Evolutionary conservation across 2,329 filamentous ascomycete species (phyloP).

Genomic region (Tolypocladium tropicale): DNA sequence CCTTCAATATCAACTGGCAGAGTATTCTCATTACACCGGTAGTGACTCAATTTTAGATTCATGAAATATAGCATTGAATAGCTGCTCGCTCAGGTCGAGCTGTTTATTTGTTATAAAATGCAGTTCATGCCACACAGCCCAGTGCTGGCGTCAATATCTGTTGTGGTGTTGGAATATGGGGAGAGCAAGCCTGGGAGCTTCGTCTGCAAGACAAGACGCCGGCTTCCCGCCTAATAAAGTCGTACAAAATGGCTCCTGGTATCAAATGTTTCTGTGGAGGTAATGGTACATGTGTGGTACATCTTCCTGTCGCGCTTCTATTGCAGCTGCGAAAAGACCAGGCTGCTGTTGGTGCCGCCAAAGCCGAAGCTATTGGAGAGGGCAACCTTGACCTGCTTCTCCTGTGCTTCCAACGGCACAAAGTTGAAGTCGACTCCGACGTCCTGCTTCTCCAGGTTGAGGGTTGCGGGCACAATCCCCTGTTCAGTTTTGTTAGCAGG

Average conservation of each 20-base stretch:
- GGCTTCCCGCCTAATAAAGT: neutral
- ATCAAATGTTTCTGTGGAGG: neutral
- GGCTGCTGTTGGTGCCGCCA: conserved; percentile 85
- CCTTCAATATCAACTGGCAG: too few species aligned
- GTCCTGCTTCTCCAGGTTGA: conserved; percentile 64
- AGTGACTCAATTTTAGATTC: too few species aligned
- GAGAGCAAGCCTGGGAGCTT: neutral
- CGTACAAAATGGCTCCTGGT: neutral
- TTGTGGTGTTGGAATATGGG: too few species aligned
- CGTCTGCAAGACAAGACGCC: neutral
- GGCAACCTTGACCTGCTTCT: conserved; percentile 60
- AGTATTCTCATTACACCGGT: too few species aligned
- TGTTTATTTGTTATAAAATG: too few species aligned
- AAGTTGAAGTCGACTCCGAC: conserved; percentile 75
- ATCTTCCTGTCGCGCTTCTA: neutral
- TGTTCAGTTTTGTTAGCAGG: conserved; percentile 26
- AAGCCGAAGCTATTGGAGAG: conserved; percentile 97
- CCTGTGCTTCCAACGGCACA: conserved; percentile 61
- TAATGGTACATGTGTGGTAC: neutral
- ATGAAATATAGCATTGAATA: neutral
- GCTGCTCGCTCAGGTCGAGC: neutral
- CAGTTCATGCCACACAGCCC: too few species aligned
- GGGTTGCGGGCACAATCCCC: conserved; percentile 73
- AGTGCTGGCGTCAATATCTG: too few species aligned
- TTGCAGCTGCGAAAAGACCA: conserved; percentile 54